Conservation (phyloP, 352 stramenopile genomes). For the Peronospora destructor region DNA sequence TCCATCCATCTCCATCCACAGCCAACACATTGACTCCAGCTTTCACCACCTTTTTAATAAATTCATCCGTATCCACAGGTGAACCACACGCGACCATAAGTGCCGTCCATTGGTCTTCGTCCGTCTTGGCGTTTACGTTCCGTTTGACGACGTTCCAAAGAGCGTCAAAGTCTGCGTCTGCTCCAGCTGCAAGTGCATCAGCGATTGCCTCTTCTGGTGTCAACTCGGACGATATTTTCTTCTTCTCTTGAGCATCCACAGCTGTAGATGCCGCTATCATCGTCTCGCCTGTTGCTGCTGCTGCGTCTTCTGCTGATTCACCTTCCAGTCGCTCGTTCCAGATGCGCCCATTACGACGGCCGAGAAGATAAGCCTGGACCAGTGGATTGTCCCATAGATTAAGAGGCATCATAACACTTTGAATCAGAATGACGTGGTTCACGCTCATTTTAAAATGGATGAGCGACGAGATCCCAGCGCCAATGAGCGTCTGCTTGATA, state of each 20-base stretch:
- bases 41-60: constrained; percentile 57
- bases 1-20: constrained; percentile 75
- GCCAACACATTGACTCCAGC: constrained; percentile 53
- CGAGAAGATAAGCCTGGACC: constrained; percentile 71
- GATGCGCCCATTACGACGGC: constrained; percentile 49
- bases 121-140: constrained; percentile 59
- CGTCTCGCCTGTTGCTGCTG: constrained; percentile 20
- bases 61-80: constrained; percentile 73
- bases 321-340: constrained; percentile 79
- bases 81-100: constrained; percentile 80
- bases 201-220: constrained; percentile 54
- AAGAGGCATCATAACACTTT: constrained; percentile 78
- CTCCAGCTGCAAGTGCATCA: constrained; percentile 47
- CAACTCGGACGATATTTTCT: constrained; percentile 15
- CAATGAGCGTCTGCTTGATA: constrained; percentile 80
- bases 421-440: constrained; percentile 84
- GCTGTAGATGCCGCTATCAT: constrained; percentile 4
- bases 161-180: constrained; percentile 67
- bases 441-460: constrained; percentile 84
- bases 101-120: constrained; percentile 71
- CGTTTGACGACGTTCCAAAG: constrained; percentile 56
- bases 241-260: constrained; percentile 22
- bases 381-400: constrained; percentile 80
- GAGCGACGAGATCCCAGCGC: constrained; percentile 63
- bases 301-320: constrained; percentile 53